Evolutionary conservation across 306 rosid species (phyloP).

Genomic region (Malus fusca): DNA sequence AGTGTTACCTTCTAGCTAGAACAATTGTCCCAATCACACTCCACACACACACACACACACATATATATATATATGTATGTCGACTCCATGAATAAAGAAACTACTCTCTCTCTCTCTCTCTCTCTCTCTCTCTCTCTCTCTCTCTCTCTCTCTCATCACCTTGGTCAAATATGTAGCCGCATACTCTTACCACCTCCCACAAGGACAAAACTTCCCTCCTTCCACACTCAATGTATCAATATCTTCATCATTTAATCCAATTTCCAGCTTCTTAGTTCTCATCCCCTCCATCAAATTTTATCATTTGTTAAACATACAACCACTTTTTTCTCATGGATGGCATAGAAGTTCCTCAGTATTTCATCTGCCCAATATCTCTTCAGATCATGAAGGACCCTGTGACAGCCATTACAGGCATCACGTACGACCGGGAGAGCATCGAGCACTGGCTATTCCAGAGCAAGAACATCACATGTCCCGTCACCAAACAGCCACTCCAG

Average conservation of each 20-base stretch:
- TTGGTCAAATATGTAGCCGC: background rate
- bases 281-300: background rate
- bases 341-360: slow-evolving; percentile 60
- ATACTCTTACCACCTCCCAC: background rate
- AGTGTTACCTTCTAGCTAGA: background rate
- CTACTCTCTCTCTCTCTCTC: background rate
- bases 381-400: slow-evolving; percentile 80
- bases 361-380: slow-evolving; percentile 64
- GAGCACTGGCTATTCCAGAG: slow-evolving; percentile 55
- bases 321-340: slow-evolving; percentile 39
- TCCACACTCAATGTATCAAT: background rate
- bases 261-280: background rate
- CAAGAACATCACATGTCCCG: slow-evolving; percentile 50
- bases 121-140: background rate
- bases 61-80: background rate
- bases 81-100: background rate
- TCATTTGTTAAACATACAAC: background rate
- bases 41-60: background rate
- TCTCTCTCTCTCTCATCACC: background rate
- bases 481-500: slow-evolving; percentile 45
- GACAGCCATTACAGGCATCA: slow-evolving; percentile 62
- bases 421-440: slow-evolving; percentile 65
- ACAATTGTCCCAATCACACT: background rate
- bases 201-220: background rate
- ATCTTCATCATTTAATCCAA: background rate